Base-by-base conservation (phyloP, 306 rosid genomes). In the Corylus heterophylla region DNA sequence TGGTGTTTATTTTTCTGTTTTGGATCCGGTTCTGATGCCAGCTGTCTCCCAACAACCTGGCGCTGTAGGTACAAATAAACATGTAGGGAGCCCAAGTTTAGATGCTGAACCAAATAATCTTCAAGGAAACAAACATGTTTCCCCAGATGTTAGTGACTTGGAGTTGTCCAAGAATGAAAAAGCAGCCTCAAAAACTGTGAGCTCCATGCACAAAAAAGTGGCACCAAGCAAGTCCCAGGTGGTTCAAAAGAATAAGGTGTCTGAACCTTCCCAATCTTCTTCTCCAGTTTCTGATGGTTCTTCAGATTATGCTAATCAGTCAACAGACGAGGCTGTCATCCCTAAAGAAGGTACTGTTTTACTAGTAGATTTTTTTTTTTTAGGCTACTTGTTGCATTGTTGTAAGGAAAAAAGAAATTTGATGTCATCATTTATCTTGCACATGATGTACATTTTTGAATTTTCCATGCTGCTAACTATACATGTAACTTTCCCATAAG, bases 21-120 rank as follows among this genome's bases (percentile, higher is more conserved):
- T 70, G 35, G 96, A 92, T 84, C 79, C 91, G 52, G 75, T 80
- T 27, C 72, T 80, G 77, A 85, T 49, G 48, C 81, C 85, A 69
- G 77, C 89, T 37, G 49, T 75, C 76, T 69, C 77, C 29, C 68
- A 12, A 49, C 72, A 80, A 74, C 69, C 79, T 72, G 78, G 73
- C 76, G 74, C 63, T 51, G 62, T 55, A 39, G 74, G 81, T 82
- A 78, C 79, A 52, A 69, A 73, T 63, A 73, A 75, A 76, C 56
- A 85, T 76, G 86, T 71, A 35, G 89, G 81, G 61, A 79, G 76
- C 78, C 83, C 69, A 72, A 12, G 8, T 73, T 22, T 78, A 74
- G 79, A 83, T 79, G 76, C 79, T 73, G 88, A 77, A 79, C 74
- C 83, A 70, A 83, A 80, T 82, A 79, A 71, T 80, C 63, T 75